Base-by-base conservation (phyloP, 768 basidiomycete species). In the Boletus sp. region DNA sequence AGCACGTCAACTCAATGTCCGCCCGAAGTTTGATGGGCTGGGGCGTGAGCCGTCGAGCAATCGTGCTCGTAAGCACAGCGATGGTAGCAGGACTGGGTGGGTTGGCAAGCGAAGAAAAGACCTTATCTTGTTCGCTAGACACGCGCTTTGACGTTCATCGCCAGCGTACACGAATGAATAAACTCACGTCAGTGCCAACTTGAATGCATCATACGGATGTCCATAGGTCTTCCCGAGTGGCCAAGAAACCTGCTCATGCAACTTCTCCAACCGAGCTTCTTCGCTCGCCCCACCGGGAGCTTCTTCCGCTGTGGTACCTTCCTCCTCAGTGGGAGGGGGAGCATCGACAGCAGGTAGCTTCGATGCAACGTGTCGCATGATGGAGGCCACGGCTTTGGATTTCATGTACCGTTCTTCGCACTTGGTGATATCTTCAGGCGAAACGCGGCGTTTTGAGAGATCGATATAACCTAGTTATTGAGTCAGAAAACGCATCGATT, bases 361-460 rank as follows among this genome's bases (percentile, higher is more conserved):
- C 14, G 90, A 90, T 2, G 90, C 90, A 56, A 94, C 93, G 67
- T 95, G 92, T 17, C 93, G 83, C 75, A 94, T 85, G 71, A 96
- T 94, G 11, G 91, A 94, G 40, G 94, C 88, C 28, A 98, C 94
- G 1, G 93, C 87, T 77, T 97, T 97, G 15, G 92, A 94, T 76
- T 99, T 99, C 83, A 96, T 94, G 74, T 92, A 99, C 42, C 93
- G 86, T 67, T 98, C 96, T 72, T 98, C 96, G 76, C 97, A 98
- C 75, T 97, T 97, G n/a, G 87, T 85, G 69, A 99, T 96, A 70
- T 98, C 97, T 71, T 99, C 97, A 3, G 96, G 90, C 3, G 94
- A 97, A 5, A 99, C 97, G 64, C 96, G 89, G 59, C 97, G 87
- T 79, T 99, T 99, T 48, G 95, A 98, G 28, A 98, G 81, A 82